Evolutionary conservation across 345 rosid species (phyloP), one percentile per base, ranked within the genome.

Genomic region (Passiflora organensis): DNA sequence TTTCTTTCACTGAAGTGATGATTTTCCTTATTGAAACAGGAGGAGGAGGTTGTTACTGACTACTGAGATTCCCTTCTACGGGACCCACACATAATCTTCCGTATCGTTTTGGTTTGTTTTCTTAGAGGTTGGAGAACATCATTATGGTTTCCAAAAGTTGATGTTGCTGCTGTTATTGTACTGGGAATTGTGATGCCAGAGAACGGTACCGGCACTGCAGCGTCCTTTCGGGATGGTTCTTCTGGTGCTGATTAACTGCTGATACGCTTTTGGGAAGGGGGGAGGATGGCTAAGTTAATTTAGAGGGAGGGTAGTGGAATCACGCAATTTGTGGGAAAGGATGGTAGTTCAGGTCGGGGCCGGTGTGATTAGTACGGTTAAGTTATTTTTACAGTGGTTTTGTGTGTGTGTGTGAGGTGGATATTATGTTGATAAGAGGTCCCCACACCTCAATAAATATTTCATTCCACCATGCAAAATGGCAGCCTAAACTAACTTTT

Each of bases 381-480:
- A 28, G 34, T 28, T 28, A 2, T 28, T 28, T 28, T 28, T 28
- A 28, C 34, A 28, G 34, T 48, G 37, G n/a, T n/a, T 10, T 4
- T 56, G 38, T 53, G 57, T 53, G 57, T n/a, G 17, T 5, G 46
- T 6, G 15, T 1, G 15, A 14, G 17, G 15, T 12, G 46, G 17
- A 43, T 43, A 13, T 43, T 3, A 0, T 22, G 4, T 4, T 11
- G 51, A 13, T 21, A 10, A 9, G 47, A 6, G 47, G 16, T 15
- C 47, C 47, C 47, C 47, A 43, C 17, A 43, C 16, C 10, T 16
- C 10, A 14, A 17, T 43, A 43, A 22, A 48, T 21, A 48, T 23
- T 13, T 6, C n/a, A 48, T 48, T 15, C 51, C 34, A 21, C 20
- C 58, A 54, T 39, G 58, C 58, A 54, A 39, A 54, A 14, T 23